Conservation (phyloP, 495 filamentous ascomycete genomes). For the Letharia lupina region DNA sequence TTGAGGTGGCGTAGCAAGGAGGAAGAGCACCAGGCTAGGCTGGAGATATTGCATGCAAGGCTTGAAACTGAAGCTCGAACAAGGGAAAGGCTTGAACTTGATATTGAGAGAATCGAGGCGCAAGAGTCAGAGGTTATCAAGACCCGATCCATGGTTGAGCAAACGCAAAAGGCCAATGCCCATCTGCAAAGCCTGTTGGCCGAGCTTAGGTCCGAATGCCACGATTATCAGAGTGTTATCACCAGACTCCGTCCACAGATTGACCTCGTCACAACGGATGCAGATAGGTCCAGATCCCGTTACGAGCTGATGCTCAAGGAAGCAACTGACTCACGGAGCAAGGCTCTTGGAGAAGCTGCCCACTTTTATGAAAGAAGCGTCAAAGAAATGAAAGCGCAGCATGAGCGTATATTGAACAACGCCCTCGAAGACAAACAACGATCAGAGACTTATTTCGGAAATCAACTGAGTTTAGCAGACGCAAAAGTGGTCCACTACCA, state of each 20-base stretch:
- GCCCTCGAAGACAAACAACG: slow-evolving; percentile 64
- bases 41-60: slow-evolving; percentile 70
- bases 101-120: slow-evolving; percentile 66
- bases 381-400: slow-evolving; percentile 51
- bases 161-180: slow-evolving; percentile 45
- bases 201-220: slow-evolving; percentile 58
- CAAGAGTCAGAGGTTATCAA: slow-evolving; percentile 62
- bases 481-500: slow-evolving; percentile 72
- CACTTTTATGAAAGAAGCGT: slow-evolving; percentile 65
- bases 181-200: slow-evolving; percentile 58
- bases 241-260: slow-evolving; percentile 58
- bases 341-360: slow-evolving; percentile 46
- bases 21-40: slow-evolving; percentile 60
- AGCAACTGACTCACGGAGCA: slow-evolving; percentile 44
- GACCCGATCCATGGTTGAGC: slow-evolving; percentile 44
- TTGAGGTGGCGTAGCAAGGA: slow-evolving; percentile 64
- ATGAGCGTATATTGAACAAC: slow-evolving; percentile 64
- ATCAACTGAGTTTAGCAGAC: slow-evolving; percentile 66
- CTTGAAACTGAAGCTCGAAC: slow-evolving; percentile 69
- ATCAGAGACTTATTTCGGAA: slow-evolving; percentile 55
- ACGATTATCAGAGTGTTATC: slow-evolving; percentile 57
- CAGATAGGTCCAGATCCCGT: slow-evolving; percentile 61
- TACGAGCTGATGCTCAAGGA: slow-evolving; percentile 75
- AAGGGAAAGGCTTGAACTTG: slow-evolving; percentile 68
- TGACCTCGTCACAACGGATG: slow-evolving; percentile 62